These are phyloP conservation scores for Ustilaginoidea virens DNA, from an alignment of 2,329 filamentous ascomycete species.

Conservation along the genomic window DNA sequence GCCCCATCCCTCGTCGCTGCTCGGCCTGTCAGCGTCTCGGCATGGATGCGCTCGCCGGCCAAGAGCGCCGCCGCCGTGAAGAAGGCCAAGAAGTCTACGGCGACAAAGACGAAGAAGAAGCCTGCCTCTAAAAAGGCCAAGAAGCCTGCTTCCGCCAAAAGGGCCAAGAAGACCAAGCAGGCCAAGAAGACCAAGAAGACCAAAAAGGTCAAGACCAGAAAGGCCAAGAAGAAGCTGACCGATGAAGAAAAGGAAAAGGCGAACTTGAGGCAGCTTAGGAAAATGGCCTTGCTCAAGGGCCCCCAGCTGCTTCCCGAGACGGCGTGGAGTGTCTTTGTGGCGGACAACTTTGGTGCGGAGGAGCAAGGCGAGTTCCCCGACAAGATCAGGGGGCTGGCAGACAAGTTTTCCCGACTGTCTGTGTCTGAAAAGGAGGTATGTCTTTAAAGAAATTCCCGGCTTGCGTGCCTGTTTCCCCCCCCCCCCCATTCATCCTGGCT, in stretches of 20 bases:
- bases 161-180: constrained; percentile 17
- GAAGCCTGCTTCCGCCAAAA: no score
- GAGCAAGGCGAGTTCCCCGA: constrained; percentile 5
- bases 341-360: constrained; percentile 14
- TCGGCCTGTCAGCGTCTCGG: constrained; percentile 13
- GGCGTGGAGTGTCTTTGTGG: constrained; percentile 23
- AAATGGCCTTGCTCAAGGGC: constrained; percentile 24
- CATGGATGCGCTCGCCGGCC: constrained; percentile 12
- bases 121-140: constrained; percentile 39
- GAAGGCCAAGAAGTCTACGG: constrained; percentile 16
- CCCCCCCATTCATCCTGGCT: no score
- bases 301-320: constrained; percentile 17
- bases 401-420: constrained; percentile 24
- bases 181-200: constrained; percentile 23
- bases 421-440: constrained; percentile 28
- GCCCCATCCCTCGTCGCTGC: constrained; percentile 6
- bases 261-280: constrained; percentile 21
- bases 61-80: constrained; percentile 8
- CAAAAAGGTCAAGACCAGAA: constrained; percentile 29
- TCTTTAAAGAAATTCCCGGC: no score
- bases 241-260: constrained; percentile 22
- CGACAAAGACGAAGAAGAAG: constrained; percentile 32
- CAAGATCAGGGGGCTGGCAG: constrained; percentile 13
- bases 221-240: constrained; percentile 16
- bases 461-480: no score